These are phyloP conservation scores for Blastomyces parvus DNA, from an alignment of 2,329 filamentous ascomycete species.

Conservation along the genomic window DNA sequence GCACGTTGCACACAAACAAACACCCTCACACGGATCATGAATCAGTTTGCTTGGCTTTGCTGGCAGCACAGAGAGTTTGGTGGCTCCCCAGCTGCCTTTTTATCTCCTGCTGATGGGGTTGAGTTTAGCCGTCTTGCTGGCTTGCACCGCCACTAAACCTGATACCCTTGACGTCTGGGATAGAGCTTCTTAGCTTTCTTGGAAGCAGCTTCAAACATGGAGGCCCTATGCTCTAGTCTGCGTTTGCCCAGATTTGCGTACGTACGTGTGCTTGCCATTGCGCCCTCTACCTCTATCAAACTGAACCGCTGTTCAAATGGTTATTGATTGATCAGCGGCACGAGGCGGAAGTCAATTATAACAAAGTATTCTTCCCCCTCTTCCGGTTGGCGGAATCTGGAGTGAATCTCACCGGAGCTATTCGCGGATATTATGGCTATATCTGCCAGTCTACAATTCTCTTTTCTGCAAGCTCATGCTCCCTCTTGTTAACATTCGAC, in stretches of 20 bases:
- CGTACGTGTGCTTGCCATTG: slow-evolving; percentile 1
- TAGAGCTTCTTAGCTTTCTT: slow-evolving; percentile 3
- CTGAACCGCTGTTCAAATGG: background rate
- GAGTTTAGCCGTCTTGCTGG: background rate
- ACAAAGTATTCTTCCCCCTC: background rate
- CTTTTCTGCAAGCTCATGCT: background rate
- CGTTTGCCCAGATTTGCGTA: background rate
- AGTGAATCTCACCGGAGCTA: background rate
- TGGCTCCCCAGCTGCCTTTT: background rate
- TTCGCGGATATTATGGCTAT: background rate
- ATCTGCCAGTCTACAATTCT: background rate
- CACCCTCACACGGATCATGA: background rate
- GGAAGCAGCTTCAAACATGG: background rate
- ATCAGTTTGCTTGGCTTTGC: background rate
- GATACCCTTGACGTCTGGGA: background rate
- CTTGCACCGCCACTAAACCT: background rate
- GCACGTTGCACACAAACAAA: background rate
- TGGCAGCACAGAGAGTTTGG: background rate
- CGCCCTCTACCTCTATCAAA: background rate
- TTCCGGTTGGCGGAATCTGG: background rate
- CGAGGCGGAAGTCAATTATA: background rate
- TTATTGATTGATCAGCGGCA: background rate
- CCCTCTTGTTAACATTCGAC: background rate
- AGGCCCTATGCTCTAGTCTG: background rate
- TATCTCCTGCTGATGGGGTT: background rate